Percentiles rank a stretch among this genome's conserved stretches.
These are phyloP conservation scores for Pseudoturritis turrita DNA, from an alignment of 345 rosid species.

Conservation along the genomic window DNA sequence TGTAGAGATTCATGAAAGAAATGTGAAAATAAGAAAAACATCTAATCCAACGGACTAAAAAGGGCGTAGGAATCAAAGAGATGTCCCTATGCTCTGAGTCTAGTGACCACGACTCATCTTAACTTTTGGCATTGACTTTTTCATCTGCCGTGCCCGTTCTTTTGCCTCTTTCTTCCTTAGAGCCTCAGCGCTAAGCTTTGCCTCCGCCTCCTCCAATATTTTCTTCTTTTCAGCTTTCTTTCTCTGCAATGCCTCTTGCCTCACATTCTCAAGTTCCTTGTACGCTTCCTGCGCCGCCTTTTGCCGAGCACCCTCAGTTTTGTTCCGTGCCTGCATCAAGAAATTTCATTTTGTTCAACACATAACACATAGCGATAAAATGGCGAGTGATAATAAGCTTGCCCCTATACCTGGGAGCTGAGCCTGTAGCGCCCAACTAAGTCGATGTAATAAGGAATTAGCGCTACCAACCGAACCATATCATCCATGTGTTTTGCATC, in stretches of 20 bases:
- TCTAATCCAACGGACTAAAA: slow-evolving; percentile 10
- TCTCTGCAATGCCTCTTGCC: slow-evolving; percentile 91
- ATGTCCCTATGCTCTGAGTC: slow-evolving; percentile 16
- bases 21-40: not conserved
- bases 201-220: slow-evolving; percentile 80
- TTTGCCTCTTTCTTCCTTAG: slow-evolving; percentile 79
- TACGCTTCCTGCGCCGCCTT: slow-evolving; percentile 91
- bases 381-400: not conserved
- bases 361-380: not conserved
- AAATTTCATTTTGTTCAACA: not conserved
- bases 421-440: slow-evolving; percentile 87
- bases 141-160: slow-evolving; percentile 83
- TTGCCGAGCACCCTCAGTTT: slow-evolving; percentile 71
- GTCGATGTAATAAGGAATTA: slow-evolving; percentile 90
- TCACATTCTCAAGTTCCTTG: slow-evolving; percentile 80
- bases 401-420: slow-evolving; percentile 71
- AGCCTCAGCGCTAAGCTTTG: slow-evolving; percentile 80
- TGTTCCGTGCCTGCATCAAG: slow-evolving; percentile 63
- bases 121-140: slow-evolving; percentile 69
- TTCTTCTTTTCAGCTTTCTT: slow-evolving; percentile 83
- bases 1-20: not conserved
- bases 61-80: not conserved
- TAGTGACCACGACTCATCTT: slow-evolving; percentile 80
- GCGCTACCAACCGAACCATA: slow-evolving; percentile 73
- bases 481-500: slow-evolving; percentile 73